phyloP scores from a whole-genome alignment of 768 basidiomycete genomes.

The Amanita thiersii region DNA sequence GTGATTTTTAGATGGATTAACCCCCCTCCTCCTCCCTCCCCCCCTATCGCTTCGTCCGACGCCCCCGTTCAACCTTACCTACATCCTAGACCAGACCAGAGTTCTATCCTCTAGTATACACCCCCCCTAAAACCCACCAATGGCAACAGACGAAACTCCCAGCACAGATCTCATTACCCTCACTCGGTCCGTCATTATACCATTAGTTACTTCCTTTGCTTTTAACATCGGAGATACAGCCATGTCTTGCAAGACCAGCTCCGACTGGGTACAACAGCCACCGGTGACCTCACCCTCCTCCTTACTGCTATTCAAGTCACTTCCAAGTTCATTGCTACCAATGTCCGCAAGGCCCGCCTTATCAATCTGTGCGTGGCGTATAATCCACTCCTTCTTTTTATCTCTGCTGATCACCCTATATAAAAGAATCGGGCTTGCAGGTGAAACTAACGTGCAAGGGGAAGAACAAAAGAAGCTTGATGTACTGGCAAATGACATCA shows the following conservation, averaged over 20 bases:
- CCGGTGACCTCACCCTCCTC: constrained; percentile 90
- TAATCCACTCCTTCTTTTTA: constrained; percentile 2
- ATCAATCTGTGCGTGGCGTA: constrained; percentile 79
- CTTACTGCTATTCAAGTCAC: constrained; percentile 94
- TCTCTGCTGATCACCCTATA: constrained; percentile 6
- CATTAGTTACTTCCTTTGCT: constrained; percentile 8
- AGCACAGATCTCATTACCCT: constrained; percentile 88
- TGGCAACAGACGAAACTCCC: constrained; percentile 59
- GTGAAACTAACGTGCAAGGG: constrained; percentile 94
- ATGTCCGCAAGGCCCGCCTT: constrained; percentile 92
- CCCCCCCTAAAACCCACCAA: constrained; percentile 18
- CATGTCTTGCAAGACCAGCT: constrained; percentile 87
- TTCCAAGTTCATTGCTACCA: constrained; percentile 96
- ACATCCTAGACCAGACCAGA: constrained; percentile 12
- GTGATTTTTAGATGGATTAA: background rate
- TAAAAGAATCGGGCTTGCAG: constrained; percentile 90
- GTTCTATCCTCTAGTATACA: constrained; percentile 11
- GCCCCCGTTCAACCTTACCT: constrained; percentile 2
- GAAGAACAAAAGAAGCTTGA: constrained; percentile 99
- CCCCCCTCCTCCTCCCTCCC: background rate
- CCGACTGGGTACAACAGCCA: constrained; percentile 72
- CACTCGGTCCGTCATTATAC: constrained; percentile 55
- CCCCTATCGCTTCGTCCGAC: constrained; percentile 15
- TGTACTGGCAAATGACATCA: constrained; percentile 97
- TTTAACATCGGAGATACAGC: constrained; percentile 26